These are phyloP conservation scores for Rhododendron ovatum DNA, from an alignment of 148 eudicot genomes.

Conservation along the genomic window DNA sequence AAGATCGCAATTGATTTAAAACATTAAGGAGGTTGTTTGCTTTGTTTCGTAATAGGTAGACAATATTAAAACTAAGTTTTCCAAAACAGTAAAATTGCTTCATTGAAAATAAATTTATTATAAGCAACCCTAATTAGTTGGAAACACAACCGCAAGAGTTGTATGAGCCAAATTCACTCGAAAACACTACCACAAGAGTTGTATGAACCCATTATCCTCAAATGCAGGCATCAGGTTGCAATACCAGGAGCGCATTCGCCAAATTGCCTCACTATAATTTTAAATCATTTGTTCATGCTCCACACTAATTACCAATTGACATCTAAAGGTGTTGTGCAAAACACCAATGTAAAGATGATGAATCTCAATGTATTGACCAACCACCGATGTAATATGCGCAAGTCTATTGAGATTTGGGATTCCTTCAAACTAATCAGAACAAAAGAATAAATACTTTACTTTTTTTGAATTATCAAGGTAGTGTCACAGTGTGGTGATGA, in stretches of 20 bases:
- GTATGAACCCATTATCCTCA: not conserved
- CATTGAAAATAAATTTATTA: too few species aligned
- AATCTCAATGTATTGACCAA: not conserved
- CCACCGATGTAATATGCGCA: not conserved
- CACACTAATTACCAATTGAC: too few species aligned
- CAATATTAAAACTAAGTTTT: too few species aligned
- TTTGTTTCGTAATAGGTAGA: too few species aligned
- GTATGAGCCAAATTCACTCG: not conserved
- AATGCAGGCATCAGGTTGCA: not conserved
- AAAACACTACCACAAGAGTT: not conserved
- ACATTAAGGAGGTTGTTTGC: too few species aligned
- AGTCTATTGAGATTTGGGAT: not conserved
- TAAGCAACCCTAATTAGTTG: too few species aligned
- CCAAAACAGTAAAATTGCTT: too few species aligned
- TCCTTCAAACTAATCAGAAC: not conserved
- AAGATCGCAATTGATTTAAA: not conserved
- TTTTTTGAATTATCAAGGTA: not conserved
- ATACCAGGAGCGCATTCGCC: not conserved
- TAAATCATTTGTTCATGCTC: too few species aligned
- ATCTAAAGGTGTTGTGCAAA: too few species aligned
- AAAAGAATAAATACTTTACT: not conserved
- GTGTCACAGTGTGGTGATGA: not conserved
- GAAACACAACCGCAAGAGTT: not conserved
- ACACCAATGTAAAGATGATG: not conserved
- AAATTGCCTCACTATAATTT: not conserved